These are phyloP conservation scores for Pisolithus thermaeus DNA, from an alignment of 1,284 basidiomycete species.

Conservation along the genomic window DNA sequence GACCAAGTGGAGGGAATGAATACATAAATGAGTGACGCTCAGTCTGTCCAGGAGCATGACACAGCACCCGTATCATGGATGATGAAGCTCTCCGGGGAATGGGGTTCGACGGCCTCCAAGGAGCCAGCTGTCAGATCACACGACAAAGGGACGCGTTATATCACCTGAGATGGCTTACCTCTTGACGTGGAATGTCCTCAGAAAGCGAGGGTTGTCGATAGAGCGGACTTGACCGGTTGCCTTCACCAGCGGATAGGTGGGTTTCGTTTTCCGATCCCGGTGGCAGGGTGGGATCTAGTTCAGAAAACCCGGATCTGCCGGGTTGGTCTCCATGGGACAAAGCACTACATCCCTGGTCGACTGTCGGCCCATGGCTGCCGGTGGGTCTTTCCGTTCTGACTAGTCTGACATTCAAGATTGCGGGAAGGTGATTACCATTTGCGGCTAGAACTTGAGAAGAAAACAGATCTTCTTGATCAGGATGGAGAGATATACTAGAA, in stretches of 20 bases:
- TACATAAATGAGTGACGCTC: conserved; percentile 8
- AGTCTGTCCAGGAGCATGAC: conserved; percentile 31
- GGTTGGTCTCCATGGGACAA: conserved; percentile 14
- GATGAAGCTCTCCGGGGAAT: conserved; percentile 20
- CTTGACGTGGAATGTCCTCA: conserved; percentile 2
- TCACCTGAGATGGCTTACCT: conserved; percentile 12
- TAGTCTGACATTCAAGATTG: conserved; percentile 23
- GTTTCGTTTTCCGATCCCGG: conserved; percentile 1
- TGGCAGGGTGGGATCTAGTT: not conserved
- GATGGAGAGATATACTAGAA: conserved; percentile 19
- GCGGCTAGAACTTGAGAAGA: conserved; percentile 9
- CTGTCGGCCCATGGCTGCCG: conserved; percentile 2
- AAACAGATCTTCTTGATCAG: conserved; percentile 12
- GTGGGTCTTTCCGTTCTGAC: conserved; percentile 9
- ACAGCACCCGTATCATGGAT: conserved; percentile 29
- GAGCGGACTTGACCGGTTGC: conserved; percentile 3
- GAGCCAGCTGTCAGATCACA: conserved; percentile 2
- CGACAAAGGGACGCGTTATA: not conserved
- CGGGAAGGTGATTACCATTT: not conserved
- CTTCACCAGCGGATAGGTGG: not conserved
- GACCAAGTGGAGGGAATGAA: conserved; percentile 22
- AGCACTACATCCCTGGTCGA: conserved; percentile 20
- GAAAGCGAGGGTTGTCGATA: not conserved
- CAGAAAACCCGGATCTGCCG: conserved; percentile 1
- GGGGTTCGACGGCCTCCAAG: conserved; percentile 12